Percentiles rank a stretch among this genome's conserved stretches.
Evolutionary conservation across 208 protist species (phyloP).

Genomic region (Entamoeba invadens): DNA sequence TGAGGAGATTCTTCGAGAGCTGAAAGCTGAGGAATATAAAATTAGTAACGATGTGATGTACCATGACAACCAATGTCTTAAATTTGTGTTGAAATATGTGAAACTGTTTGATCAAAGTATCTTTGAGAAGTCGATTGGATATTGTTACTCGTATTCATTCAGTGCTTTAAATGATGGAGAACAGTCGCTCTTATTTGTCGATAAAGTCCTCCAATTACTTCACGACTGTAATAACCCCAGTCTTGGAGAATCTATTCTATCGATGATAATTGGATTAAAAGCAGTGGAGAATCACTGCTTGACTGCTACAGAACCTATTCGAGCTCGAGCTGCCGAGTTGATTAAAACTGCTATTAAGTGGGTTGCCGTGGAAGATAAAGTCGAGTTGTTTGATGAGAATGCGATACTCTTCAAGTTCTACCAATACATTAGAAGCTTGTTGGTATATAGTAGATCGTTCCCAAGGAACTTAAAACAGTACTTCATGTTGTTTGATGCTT

Average conservation of each 20-base stretch:
- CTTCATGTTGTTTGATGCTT: background rate
- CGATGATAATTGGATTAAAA: background rate
- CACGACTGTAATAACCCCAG: background rate
- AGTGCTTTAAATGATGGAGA: background rate
- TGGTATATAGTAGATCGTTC: background rate
- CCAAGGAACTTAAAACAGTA: background rate
- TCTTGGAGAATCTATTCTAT: background rate
- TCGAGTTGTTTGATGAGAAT: background rate
- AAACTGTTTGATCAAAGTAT: background rate
- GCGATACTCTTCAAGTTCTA: background rate
- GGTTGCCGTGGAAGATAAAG: background rate
- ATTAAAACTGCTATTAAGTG: background rate
- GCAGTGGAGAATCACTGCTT: background rate
- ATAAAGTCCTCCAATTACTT: background rate
- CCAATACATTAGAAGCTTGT: background rate
- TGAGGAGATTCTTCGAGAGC: background rate
- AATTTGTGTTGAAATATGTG: background rate
- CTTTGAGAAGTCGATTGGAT: background rate
- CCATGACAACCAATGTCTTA: background rate
- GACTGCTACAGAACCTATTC: background rate
- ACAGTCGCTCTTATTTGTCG: background rate
- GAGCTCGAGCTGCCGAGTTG: background rate
- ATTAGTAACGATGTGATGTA: background rate
- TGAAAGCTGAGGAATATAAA: background rate
- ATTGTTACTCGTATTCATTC: background rate